Conservation (phyloP, 2,329 filamentous ascomycete genomes). For the Trichoderma koningii region DNA sequence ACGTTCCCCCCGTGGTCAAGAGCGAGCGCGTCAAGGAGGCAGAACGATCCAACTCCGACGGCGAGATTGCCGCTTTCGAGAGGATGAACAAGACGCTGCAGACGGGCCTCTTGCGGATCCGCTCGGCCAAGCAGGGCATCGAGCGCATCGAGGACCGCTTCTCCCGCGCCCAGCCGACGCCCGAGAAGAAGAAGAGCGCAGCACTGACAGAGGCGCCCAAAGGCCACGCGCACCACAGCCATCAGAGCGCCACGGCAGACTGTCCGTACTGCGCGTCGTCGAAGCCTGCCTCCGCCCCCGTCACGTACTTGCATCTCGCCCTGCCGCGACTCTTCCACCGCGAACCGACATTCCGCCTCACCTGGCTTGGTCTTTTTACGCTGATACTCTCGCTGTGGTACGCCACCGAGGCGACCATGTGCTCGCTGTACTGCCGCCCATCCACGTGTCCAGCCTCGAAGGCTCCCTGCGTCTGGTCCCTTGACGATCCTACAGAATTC, state of each 20-base stretch:
- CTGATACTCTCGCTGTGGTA: conserved; percentile 55
- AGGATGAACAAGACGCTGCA: conserved; percentile 57
- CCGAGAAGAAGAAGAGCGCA: conserved; percentile 19
- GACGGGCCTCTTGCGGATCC: conserved; percentile 55
- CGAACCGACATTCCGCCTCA: conserved; percentile 50
- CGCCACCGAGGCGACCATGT: conserved; percentile 55
- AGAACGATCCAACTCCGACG: conserved; percentile 38
- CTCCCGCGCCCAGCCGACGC: conserved; percentile 41
- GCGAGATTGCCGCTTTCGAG: conserved; percentile 48
- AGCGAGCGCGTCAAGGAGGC: conserved; percentile 24
- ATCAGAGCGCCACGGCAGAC: conserved; percentile 11
- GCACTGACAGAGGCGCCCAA: conserved; percentile 8
- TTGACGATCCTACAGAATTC: conserved; percentile 60
- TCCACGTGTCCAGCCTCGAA: conserved; percentile 46
- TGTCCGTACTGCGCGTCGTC: conserved; percentile 30
- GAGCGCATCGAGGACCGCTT: conserved; percentile 58
- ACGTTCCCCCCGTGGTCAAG: conserved; percentile 27
- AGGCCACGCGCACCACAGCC: conserved; percentile 28
- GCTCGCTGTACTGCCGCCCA: conserved; percentile 56
- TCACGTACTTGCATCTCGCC: conserved; percentile 47
- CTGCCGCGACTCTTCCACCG: conserved; percentile 51
- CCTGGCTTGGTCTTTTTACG: conserved; percentile 50
- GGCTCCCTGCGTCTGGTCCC: conserved; percentile 56
- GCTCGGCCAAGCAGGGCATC: conserved; percentile 59
- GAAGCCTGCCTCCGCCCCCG: conserved; percentile 25